These are phyloP conservation scores for Aureobasidium pullulans DNA, from an alignment of 2,329 filamentous ascomycete genomes.

Conservation along the genomic window DNA sequence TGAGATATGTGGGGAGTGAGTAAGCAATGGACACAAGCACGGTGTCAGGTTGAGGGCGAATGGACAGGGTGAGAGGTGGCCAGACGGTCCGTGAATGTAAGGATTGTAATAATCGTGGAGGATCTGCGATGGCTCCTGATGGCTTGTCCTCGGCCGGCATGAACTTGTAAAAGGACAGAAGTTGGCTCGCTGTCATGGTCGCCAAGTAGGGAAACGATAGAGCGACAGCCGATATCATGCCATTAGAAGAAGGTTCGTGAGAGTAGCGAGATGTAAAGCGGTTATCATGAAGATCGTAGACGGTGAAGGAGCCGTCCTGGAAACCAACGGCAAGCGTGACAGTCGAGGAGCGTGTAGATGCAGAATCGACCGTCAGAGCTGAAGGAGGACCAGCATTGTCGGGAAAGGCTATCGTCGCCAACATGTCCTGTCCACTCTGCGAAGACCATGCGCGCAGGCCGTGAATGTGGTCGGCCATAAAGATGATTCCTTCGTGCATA, in stretches of 20 bases:
- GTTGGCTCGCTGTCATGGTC: constrained; percentile 66
- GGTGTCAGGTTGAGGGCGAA: constrained; percentile 57
- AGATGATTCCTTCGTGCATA: constrained; percentile 66
- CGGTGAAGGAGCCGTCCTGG: constrained; percentile 59
- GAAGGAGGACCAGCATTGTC: constrained; percentile 39
- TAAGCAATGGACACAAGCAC: constrained; percentile 83
- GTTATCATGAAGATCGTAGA: constrained; percentile 55
- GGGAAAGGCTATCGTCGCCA: constrained; percentile 40
- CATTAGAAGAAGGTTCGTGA: constrained; percentile 56
- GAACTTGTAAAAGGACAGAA: constrained; percentile 71
- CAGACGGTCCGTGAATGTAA: constrained; percentile 73
- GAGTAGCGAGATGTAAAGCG: constrained; percentile 47
- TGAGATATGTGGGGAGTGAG: constrained; percentile 65
- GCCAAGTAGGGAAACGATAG: constrained; percentile 68
- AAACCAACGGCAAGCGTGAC: constrained; percentile 59
- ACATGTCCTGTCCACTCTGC: constrained; percentile 48
- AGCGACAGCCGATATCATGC: constrained; percentile 62
- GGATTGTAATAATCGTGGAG: constrained; percentile 62
- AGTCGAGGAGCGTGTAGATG: constrained; percentile 18
- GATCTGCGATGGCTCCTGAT: constrained; percentile 19
- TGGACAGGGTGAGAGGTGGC: constrained; percentile 72
- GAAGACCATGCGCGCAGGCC: constrained; percentile 76
- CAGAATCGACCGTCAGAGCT: constrained; percentile 56
- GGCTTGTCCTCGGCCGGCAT: constrained; percentile 23
- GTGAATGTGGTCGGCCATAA: constrained; percentile 62